Percentiles rank a stretch among this genome's conserved stretches.
phyloP scores from a whole-genome alignment of 1,284 basidiomycete genomes.

The Rhizoctonia solani region DNA sequence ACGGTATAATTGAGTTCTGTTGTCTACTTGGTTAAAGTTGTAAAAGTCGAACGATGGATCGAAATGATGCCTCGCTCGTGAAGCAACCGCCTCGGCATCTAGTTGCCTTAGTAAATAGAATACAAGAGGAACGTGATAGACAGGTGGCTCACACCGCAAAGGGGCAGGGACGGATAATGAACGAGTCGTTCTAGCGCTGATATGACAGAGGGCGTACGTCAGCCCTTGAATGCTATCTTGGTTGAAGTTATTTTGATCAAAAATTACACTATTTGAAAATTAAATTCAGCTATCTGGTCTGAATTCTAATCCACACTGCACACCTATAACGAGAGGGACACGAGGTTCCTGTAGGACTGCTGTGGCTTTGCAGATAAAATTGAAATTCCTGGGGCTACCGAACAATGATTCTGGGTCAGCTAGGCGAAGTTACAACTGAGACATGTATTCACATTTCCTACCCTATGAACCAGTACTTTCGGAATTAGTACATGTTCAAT shows the following conservation, averaged over 20 bases:
- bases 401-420: background rate
- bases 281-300: constrained; percentile 55
- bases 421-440: constrained; percentile 47
- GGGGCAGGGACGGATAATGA: constrained; percentile 81
- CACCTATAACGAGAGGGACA: constrained; percentile 30
- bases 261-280: constrained; percentile 64
- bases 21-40: background rate
- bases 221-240: constrained; percentile 64
- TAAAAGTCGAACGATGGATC: constrained; percentile 51
- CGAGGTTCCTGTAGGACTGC: constrained; percentile 50
- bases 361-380: constrained; percentile 78
- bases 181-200: constrained; percentile 78
- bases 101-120: constrained; percentile 50
- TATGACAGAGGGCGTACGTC: constrained; percentile 75
- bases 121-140: background rate
- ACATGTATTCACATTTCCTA: background rate
- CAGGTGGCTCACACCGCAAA: constrained; percentile 78
- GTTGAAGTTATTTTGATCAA: constrained; percentile 62
- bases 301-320: background rate
- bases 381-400: constrained; percentile 62
- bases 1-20: background rate
- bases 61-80: constrained; percentile 77
- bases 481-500: background rate
- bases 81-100: constrained; percentile 83
- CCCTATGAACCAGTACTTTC: background rate